Evolutionary conservation across 345 rosid species (phyloP).

Genomic region (Melaleuca alternifolia): DNA sequence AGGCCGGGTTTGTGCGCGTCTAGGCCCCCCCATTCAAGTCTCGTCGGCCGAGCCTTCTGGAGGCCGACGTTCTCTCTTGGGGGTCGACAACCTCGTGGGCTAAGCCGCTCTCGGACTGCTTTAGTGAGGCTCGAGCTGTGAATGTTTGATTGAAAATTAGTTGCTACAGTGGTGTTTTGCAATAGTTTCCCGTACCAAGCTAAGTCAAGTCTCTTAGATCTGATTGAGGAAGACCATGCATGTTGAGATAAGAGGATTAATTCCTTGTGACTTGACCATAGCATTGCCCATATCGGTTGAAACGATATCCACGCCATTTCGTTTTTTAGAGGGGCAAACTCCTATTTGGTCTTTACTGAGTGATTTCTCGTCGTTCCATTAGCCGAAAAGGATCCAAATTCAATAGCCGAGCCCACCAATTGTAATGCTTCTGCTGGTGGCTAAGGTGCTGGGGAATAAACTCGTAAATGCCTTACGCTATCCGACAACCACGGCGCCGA

Average conservation of each 20-base stretch:
- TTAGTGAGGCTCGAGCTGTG: neutral
- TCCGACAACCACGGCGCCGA: rapidly evolving
- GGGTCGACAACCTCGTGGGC: neutral
- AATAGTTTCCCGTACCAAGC: neutral
- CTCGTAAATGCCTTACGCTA: neutral
- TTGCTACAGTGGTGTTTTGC: neutral
- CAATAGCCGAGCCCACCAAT: neutral
- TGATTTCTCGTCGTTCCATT: neutral
- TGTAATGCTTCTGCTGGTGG: too few relatives aligned
- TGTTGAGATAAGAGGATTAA: neutral
- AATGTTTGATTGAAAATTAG: neutral
- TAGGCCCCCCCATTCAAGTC: neutral
- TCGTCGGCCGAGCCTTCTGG: neutral
- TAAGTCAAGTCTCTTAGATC: neutral
- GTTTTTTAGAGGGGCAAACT: neutral
- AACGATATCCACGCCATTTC: neutral
- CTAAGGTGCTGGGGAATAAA: neutral
- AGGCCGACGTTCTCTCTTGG: neutral
- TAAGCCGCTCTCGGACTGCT: neutral
- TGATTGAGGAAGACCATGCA: neutral
- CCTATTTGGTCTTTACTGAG: neutral
- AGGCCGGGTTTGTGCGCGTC: neutral
- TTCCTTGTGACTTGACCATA: neutral
- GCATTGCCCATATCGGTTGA: neutral
- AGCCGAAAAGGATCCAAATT: neutral